These are phyloP conservation scores for Sungouiella blattae DNA, from an alignment of 805 yeast genomes.

Conservation along the genomic window DNA sequence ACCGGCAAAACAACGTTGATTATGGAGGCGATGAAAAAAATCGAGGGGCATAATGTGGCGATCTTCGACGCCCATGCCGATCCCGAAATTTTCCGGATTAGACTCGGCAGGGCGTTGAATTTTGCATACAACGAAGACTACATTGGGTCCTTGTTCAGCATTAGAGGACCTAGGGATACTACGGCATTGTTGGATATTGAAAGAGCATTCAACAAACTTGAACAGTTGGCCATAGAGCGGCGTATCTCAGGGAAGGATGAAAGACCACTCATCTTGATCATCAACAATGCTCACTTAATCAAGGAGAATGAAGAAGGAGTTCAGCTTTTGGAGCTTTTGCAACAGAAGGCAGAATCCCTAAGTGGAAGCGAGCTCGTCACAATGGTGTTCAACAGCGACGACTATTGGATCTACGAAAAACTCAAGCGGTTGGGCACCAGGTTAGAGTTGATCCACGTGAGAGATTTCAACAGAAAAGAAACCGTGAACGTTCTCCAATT, in stretches of 20 bases:
- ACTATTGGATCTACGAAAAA: slow-evolving; percentile 83
- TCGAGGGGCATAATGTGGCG: slow-evolving; percentile 60
- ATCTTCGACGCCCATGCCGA: slow-evolving; percentile 82
- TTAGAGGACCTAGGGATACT: slow-evolving; percentile 81
- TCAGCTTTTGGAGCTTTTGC: slow-evolving; percentile 67
- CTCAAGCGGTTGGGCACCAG: slow-evolving; percentile 69
- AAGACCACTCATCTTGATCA: slow-evolving; percentile 63
- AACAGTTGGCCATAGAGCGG: slow-evolving; percentile 61
- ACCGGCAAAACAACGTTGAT: slow-evolving; percentile 81
- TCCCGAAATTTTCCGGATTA: slow-evolving; percentile 73
- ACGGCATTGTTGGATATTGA: slow-evolving; percentile 80
- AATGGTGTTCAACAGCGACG: slow-evolving; percentile 75
- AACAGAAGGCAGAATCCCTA: slow-evolving; percentile 77
- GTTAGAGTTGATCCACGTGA: slow-evolving; percentile 65
- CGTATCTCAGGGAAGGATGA: slow-evolving; percentile 32
- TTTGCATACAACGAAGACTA: slow-evolving; percentile 78
- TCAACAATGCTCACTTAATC: slow-evolving; percentile 73
- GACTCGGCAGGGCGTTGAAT: slow-evolving; percentile 72
- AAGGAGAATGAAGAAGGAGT: slow-evolving; percentile 72
- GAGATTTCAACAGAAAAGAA: slow-evolving; percentile 55
- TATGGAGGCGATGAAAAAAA: slow-evolving; percentile 64
- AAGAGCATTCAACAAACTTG: slow-evolving; percentile 73
- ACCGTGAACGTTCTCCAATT: slow-evolving; percentile 52
- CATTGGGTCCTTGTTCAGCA: slow-evolving; percentile 75
- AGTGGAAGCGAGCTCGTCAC: slow-evolving; percentile 71